These are phyloP conservation scores for Monosiga brevicollis DNA, from an alignment of 78 protist species.

Conservation along the genomic window DNA sequence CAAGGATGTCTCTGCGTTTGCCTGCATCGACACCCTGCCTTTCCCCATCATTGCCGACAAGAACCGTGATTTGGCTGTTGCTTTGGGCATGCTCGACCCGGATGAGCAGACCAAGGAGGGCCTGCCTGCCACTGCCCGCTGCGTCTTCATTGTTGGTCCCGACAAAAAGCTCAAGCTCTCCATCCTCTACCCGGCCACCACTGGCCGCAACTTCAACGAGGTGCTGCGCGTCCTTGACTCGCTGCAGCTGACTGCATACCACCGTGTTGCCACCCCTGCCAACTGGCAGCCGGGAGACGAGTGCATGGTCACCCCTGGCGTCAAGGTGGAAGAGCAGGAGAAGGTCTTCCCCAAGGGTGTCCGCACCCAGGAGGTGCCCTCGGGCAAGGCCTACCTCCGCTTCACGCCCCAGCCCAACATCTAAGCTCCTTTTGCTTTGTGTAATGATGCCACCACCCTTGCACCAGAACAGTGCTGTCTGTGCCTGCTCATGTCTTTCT, in stretches of 20 bases:
- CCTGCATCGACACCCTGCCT: neutral
- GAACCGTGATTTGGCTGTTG: conserved; percentile 42
- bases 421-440: no score
- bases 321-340: conserved; percentile 44
- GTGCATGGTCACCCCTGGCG: conserved; percentile 43
- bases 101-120: conserved; percentile 6
- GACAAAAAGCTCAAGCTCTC: conserved; percentile 40
- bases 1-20: conserved; percentile 32
- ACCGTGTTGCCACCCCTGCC: conserved; percentile 61
- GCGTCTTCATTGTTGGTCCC: conserved; percentile 56
- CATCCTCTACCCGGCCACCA: conserved; percentile 62
- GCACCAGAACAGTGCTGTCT: no score
- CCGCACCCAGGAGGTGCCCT: conserved; percentile 11
- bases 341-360: conserved; percentile 36
- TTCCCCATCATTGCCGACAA: conserved; percentile 68
- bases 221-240: conserved; percentile 61
- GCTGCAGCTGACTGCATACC: conserved; percentile 61
- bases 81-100: conserved; percentile 67
- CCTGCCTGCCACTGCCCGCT: conserved; percentile 29
- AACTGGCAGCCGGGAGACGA: conserved; percentile 67
- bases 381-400: conserved; percentile 33
- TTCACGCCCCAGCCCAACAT: conserved; percentile 16
- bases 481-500: no score
- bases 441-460: no score
- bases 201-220: conserved; percentile 43